Evolutionary conservation across 306 rosid species (phyloP).

Genomic region (Trichosanthes truncata): DNA sequence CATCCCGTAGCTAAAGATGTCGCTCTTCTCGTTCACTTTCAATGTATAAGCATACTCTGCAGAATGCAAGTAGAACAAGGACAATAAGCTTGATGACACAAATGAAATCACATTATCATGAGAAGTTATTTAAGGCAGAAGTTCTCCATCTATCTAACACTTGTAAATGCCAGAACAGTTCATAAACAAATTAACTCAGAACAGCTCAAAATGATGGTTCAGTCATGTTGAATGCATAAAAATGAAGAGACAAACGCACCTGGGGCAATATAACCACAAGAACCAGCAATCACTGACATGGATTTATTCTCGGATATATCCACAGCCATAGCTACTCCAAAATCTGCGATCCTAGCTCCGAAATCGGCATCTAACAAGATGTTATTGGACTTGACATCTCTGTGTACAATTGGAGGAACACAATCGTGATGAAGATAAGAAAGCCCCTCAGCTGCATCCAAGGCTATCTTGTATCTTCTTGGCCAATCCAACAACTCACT

Average conservation of each 20-base stretch:
- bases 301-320: conserved; percentile 52
- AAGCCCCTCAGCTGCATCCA: conserved; percentile 92
- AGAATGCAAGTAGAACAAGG: background rate
- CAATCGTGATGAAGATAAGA: conserved; percentile 95
- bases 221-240: background rate
- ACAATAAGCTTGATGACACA: background rate
- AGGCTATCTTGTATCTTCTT: conserved; percentile 66
- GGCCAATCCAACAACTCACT: conserved; percentile 89
- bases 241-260: conserved; percentile 31
- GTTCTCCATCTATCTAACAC: background rate
- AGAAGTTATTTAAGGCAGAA: background rate
- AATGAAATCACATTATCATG: background rate
- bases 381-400: conserved; percentile 89
- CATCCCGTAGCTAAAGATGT: conserved; percentile 83
- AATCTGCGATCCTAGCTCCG: conserved; percentile 84
- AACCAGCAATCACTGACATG: conserved; percentile 85
- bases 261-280: conserved; percentile 97
- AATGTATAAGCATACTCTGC: conserved; percentile 91
- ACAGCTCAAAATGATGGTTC: background rate
- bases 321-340: conserved; percentile 75
- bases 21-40: conserved; percentile 90
- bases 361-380: conserved; percentile 80
- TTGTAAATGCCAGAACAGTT: background rate
- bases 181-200: background rate
- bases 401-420: conserved; percentile 82